A percentile compares a stretch with the other conserved stretches of the same genome.
Conservation (phyloP, 495 filamentous ascomycete genomes). For the Beverwykella pulmonaria region DNA sequence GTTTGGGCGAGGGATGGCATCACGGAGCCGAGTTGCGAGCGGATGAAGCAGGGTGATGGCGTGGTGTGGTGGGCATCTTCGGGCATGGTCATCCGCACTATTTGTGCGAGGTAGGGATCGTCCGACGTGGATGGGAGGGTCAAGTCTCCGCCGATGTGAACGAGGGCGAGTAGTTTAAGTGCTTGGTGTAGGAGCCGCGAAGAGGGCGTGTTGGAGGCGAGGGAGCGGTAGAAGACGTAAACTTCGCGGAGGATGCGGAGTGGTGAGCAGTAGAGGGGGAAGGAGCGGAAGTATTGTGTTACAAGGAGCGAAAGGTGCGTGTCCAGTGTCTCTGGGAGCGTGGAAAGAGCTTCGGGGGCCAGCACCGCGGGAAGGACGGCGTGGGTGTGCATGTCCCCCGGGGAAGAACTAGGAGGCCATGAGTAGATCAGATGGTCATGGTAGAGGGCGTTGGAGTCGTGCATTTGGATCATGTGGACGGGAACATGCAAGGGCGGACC, state of each 20-base stretch:
- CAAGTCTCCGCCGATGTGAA: slow-evolving; percentile 39
- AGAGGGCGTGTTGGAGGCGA: slow-evolving; percentile 7
- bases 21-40: slow-evolving; percentile 36
- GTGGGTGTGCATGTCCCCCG: slow-evolving; percentile 14
- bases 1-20: slow-evolving; percentile 35
- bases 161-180: slow-evolving; percentile 39
- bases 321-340: slow-evolving; percentile 26
- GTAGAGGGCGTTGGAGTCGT: slow-evolving; percentile 9
- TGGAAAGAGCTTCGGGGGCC: not conserved
- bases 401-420: slow-evolving; percentile 29
- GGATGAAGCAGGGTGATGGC: slow-evolving; percentile 41
- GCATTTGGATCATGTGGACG: slow-evolving; percentile 16
- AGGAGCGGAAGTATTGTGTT: slow-evolving; percentile 30
- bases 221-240: slow-evolving; percentile 33
- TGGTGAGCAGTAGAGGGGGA: slow-evolving; percentile 34
- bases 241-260: slow-evolving; percentile 34
- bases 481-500: slow-evolving; percentile 25
- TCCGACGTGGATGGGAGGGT: slow-evolving; percentile 19
- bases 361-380: slow-evolving; percentile 38
- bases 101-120: slow-evolving; percentile 20
- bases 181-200: slow-evolving; percentile 33
- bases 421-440: slow-evolving; percentile 39
- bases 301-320: slow-evolving; percentile 35
- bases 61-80: slow-evolving; percentile 1
- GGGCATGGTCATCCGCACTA: slow-evolving; percentile 12